Evolutionary conservation across 768 basidiomycete species (phyloP), one percentile per base, ranked within the genome.

Genomic region (Suillus alpinus): DNA sequence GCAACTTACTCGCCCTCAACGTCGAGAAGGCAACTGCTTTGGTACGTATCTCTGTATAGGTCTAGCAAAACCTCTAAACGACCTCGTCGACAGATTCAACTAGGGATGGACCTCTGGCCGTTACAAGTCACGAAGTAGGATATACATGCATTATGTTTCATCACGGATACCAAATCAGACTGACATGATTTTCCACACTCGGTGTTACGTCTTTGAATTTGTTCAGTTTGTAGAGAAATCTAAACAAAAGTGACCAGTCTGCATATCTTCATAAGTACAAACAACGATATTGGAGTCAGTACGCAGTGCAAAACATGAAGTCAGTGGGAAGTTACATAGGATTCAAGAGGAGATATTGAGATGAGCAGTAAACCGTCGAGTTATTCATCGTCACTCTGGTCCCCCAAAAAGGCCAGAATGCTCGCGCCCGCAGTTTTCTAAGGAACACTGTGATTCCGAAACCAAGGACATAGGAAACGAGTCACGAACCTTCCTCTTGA

Each of bases 371-470:
- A 14, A 10, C 52, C 10, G 23, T 53, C 5, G 10, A 18, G 16
- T 65, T 40, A 72, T 36, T 74, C 84, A 20, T 83, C 81, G 40
- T 88, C 87, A 65, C 88, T 90, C 67, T 91, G 87, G 66, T 89
- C 87, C 41, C 75, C 79, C 61, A 92, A 75, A 70, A 92, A 92
- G 6, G 86, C 87, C 77, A 82, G 83, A 56, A 92, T 90, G 61
- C 84, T 88, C 59, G 77, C 76, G 20, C 81, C 77, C 20, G 83
- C 83, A 49, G 75, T 83, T 60, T 65, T 69, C 80, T 81, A 58
- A 26, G 47, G 47, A 47, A 26, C 46, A 18, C 7, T 36, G 56
- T 56, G 47, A 46, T 5, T 29, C 37, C n/a, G 29, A 20, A 32
- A 20, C 49, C 37, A 34, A 46, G 36, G 34, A 23, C 29, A 8